These are phyloP conservation scores for Fomitopsis pulvina DNA, from an alignment of 768 basidiomycete genomes.

Conservation along the genomic window DNA sequence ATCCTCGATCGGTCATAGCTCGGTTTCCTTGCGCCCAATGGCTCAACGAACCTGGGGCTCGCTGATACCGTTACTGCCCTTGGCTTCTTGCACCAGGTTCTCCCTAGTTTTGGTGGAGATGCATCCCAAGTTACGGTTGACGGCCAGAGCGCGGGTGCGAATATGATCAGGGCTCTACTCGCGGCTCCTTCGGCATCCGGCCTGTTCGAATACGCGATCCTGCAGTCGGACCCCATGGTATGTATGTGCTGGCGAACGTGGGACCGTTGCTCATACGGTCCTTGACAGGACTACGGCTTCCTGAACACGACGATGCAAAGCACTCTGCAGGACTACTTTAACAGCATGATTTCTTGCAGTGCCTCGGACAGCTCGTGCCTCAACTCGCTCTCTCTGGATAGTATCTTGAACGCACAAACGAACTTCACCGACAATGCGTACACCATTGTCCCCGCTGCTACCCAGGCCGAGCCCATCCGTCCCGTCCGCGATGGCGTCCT, in stretches of 20 bases:
- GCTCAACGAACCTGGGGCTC: conserved; percentile 65
- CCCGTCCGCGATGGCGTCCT: conserved; percentile 64
- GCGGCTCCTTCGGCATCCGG: conserved; percentile 63
- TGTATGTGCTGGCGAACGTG: conserved; percentile 10
- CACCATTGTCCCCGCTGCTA: conserved; percentile 46
- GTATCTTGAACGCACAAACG: conserved; percentile 49
- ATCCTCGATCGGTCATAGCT: conserved; percentile 35
- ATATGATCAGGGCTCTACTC: conserved; percentile 70
- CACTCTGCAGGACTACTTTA: conserved; percentile 48
- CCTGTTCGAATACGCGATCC: conserved; percentile 70
- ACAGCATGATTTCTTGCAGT: conserved; percentile 38
- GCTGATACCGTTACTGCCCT: conserved; percentile 63
- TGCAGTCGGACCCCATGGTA: conserved; percentile 88
- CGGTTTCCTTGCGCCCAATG: conserved; percentile 68
- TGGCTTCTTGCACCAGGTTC: conserved; percentile 49
- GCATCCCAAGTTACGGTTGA: conserved; percentile 62
- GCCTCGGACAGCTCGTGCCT: conserved; percentile 44
- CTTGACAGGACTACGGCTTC: conserved; percentile 63
- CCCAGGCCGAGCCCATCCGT: conserved; percentile 51
- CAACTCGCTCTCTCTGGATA: conserved; percentile 37
- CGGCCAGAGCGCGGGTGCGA: conserved; percentile 79
- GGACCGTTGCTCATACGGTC: neutral
- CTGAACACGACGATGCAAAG: conserved; percentile 46
- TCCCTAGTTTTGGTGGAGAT: conserved; percentile 64
- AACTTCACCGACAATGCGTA: conserved; percentile 37